These are phyloP conservation scores for Delitschia confertaspora DNA, from an alignment of 495 filamentous ascomycete genomes.

Conservation along the genomic window DNA sequence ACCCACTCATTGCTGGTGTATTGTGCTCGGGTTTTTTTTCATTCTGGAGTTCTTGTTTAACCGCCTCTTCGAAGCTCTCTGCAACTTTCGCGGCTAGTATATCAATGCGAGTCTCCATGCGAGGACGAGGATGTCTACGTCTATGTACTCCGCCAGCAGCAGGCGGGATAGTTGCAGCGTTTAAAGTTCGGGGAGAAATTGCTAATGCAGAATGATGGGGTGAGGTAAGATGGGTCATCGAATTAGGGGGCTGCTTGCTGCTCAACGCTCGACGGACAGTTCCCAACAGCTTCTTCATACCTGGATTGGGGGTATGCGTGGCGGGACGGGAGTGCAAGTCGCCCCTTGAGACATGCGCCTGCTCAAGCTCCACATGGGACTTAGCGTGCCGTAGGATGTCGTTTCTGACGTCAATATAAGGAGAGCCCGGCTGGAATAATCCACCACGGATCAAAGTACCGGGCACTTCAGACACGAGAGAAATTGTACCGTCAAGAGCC, in stretches of 20 bases:
- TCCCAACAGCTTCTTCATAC: conserved; percentile 78
- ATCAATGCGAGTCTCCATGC: conserved; percentile 50
- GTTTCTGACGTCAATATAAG: conserved; percentile 27
- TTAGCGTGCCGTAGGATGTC: conserved; percentile 13
- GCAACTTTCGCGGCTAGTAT: conserved; percentile 67
- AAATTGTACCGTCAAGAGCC: conserved; percentile 34
- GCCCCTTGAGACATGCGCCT: conserved; percentile 6
- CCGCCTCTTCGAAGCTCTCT: conserved; percentile 61
- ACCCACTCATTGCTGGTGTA: conserved; percentile 12
- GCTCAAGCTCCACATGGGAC: conserved; percentile 25
- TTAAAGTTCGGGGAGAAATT: conserved; percentile 15
- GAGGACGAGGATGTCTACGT: conserved; percentile 16
- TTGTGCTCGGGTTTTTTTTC: conserved; percentile 6
- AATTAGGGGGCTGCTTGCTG: conserved; percentile 41
- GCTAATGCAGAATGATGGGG: conserved; percentile 1
- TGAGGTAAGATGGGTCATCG: conserved; percentile 17
- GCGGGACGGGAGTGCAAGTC: conserved; percentile 8
- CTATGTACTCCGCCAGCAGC: conserved; percentile 21
- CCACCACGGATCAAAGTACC: conserved; percentile 75
- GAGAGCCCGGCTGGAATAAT: conserved; percentile 24
- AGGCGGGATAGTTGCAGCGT: conserved; percentile 13
- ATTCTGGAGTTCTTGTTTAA: conserved; percentile 43
- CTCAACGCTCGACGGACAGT: conserved; percentile 83
- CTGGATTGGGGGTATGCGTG: conserved; percentile 41
- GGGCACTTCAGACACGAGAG: conserved; percentile 39